These are phyloP conservation scores for Paramyrothecium roridum DNA, from an alignment of 2,329 filamentous ascomycete species.

Conservation along the genomic window DNA sequence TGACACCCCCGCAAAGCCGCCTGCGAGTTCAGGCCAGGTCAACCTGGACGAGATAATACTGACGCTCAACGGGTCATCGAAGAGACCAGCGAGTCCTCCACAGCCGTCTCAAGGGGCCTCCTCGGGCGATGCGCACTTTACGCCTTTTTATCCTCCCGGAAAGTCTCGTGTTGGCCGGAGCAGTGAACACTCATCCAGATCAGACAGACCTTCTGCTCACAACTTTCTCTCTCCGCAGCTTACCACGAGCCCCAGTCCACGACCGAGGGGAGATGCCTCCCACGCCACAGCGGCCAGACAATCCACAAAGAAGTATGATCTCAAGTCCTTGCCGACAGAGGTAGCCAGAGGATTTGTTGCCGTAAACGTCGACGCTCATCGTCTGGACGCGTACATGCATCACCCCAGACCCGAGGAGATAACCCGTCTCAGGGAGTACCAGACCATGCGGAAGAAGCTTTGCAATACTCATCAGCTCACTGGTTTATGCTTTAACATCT, in stretches of 20 bases:
- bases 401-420: conserved; percentile 4
- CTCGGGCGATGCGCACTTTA: neutral
- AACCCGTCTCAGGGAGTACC: conserved; percentile 11
- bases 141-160: neutral
- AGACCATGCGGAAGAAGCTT: conserved; percentile 8
- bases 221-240: neutral
- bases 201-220: neutral
- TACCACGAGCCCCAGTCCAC: neutral
- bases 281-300: neutral
- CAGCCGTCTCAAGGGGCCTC: neutral
- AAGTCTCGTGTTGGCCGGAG: neutral
- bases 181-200: neutral
- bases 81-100: neutral
- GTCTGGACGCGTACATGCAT: conserved; percentile 12
- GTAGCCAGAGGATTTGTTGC: conserved; percentile 10
- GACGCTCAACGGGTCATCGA: no score
- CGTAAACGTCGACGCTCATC: conserved; percentile 11
- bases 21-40: neutral
- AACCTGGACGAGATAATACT: neutral
- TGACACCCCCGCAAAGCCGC: conserved; percentile 25
- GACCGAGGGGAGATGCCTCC: conserved; percentile 7
- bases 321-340: conserved; percentile 9
- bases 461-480: conserved; percentile 16
- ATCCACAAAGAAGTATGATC: conserved; percentile 2
- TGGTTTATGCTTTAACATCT: conserved; percentile 8